Base-by-base conservation (phyloP, 208 protist species). In the Acanthamoeba royreba region DNA sequence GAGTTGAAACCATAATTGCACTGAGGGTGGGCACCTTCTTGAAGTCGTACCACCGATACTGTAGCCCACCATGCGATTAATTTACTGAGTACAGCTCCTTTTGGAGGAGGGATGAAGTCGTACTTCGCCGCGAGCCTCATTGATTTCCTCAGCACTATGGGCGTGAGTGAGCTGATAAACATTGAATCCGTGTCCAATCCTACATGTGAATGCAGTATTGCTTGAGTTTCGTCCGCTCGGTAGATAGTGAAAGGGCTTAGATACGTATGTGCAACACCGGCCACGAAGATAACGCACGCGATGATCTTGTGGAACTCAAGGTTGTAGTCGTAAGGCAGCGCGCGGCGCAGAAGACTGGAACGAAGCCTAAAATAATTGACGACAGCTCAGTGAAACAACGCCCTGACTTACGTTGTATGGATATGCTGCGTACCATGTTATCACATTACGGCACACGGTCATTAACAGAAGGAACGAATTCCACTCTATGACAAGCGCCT, bases 301-400 rank as follows among this genome's bases (percentile, higher is more conserved):
- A 93, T 33, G 35, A 89, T 77, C 63, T 89, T 95, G 83, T 98
- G 97, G 52, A 97, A 97, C 22, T 69, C 42, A 31, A 98, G 94
- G 85, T 96, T 97, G 35, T 97, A 95, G 49, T 98, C 97, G 4
- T 97, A 77, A 52, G 96, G 96, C 19, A 97, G 13, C 49, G 91
- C 93, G 7, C 47, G 52, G 58, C 86, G 77, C 9, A 96, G n/a
- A 28, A 93, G 95, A 11, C 93, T 94, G 9, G 69, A 72, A 74
- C 94, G 93, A 0, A 96, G 28, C 53, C 85, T 91, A 49, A 58
- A 11, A 15, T 28, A 22, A 22, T 40, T 7, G 9, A 47, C 5
- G 46, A 46, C 7, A n/a, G 28, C 35, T 11, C 38, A 47, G 28
- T 5, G 69, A 8, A 74, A 28, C 8, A 19, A 0, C 28, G 43